phyloP scores from a whole-genome alignment of 2,329 filamentous ascomycete species.

The Trichophyton simii region DNA sequence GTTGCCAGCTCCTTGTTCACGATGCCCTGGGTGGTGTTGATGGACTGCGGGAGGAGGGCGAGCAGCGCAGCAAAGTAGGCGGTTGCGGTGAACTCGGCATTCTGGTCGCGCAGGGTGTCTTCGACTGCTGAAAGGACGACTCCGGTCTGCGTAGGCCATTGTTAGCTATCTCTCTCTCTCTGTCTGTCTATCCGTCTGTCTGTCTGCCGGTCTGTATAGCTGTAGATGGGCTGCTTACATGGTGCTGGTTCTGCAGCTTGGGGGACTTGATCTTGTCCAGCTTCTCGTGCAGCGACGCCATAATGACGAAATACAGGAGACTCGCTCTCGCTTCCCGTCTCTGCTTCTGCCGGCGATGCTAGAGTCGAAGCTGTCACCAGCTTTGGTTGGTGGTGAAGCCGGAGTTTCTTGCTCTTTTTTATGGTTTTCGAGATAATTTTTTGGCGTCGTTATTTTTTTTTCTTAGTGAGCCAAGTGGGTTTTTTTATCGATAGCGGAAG shows the following conservation, averaged over 20 bases:
- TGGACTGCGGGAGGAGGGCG: constrained; percentile 68
- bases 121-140: constrained; percentile 85
- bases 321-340: not conserved
- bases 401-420: not conserved
- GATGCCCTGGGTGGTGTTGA: constrained; percentile 48
- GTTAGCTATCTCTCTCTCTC: constrained; percentile 9
- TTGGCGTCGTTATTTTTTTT: not conserved
- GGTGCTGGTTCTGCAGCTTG: constrained; percentile 88
- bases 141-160: constrained; percentile 47
- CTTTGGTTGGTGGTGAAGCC: not conserved
- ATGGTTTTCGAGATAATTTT: constrained; percentile 1
- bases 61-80: constrained; percentile 94
- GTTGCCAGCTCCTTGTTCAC: constrained; percentile 72
- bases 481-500: constrained; percentile 9
- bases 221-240: constrained; percentile 46
- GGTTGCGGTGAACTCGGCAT: constrained; percentile 69
- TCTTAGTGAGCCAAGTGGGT: not conserved
- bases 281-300: constrained; percentile 67
- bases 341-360: not conserved
- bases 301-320: constrained; percentile 24
- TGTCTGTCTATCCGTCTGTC: not conserved
- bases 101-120: constrained; percentile 79
- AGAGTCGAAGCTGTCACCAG: not conserved
- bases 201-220: not conserved
- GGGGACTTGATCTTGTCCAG: constrained; percentile 95